phyloP scores from a whole-genome alignment of 441 rosid genomes.

The Adansonia grandidieri region DNA sequence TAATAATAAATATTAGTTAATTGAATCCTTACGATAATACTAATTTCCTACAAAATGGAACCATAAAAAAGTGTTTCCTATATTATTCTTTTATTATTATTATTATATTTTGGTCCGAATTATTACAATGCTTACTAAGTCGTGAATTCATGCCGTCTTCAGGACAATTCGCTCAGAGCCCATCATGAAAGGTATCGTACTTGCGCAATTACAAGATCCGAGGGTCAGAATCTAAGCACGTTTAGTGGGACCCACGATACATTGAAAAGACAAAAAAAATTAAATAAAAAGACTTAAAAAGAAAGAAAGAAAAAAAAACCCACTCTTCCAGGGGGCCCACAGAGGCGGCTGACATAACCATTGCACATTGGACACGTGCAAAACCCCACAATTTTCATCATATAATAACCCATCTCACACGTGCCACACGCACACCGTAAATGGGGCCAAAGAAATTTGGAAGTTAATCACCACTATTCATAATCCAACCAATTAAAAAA shows the following conservation, averaged over 20 bases:
- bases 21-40: too few relatives aligned
- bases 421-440: background rate
- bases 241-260: constrained; percentile 11
- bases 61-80: too few relatives aligned
- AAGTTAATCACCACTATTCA: constrained; percentile 19
- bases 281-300: too few relatives aligned
- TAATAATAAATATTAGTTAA: too few relatives aligned
- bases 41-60: too few relatives aligned
- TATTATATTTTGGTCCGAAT: too few relatives aligned
- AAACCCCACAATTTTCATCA: background rate
- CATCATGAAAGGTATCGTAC: background rate
- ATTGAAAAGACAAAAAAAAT: background rate
- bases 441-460: background rate
- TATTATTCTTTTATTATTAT: too few relatives aligned
- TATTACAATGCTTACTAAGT: background rate
- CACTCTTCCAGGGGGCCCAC: background rate
- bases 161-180: background rate
- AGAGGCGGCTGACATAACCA: constrained; percentile 44
- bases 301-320: background rate
- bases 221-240: background rate
- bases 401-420: background rate
- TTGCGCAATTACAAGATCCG: background rate
- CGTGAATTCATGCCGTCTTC: too few relatives aligned
- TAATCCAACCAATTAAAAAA: background rate
- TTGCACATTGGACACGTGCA: constrained; percentile 28